phyloP scores from a whole-genome alignment of 108 stramenopile genomes.

The Asterionellopsis glacialis region DNA sequence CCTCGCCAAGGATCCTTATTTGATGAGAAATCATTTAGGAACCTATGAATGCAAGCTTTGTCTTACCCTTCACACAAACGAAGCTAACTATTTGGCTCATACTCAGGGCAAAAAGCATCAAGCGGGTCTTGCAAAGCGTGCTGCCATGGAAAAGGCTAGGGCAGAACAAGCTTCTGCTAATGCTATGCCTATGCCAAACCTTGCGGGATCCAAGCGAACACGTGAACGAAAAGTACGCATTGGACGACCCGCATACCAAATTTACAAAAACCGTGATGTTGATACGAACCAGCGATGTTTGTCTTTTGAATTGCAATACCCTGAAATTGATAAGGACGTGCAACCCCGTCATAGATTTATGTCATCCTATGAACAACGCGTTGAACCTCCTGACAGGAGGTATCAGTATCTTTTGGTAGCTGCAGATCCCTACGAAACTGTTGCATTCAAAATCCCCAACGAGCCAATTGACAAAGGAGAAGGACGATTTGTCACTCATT shows the following conservation, averaged over 20 bases:
- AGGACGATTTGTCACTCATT: slow-evolving; percentile 92
- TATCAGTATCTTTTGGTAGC: slow-evolving; percentile 98
- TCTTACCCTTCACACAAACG: slow-evolving; percentile 97
- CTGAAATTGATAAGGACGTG: slow-evolving; percentile 85
- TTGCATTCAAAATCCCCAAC: slow-evolving; percentile 99
- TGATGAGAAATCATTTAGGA: slow-evolving; percentile 98
- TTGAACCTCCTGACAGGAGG: slow-evolving; percentile 93
- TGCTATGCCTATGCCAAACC: slow-evolving; percentile 1
- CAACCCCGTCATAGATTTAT: slow-evolving; percentile 99
- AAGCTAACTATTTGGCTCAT: slow-evolving; percentile 98
- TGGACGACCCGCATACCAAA: slow-evolving; percentile 98
- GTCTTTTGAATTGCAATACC: slow-evolving; percentile 94
- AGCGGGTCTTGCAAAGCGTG: slow-evolving; percentile 87
- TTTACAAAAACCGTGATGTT: slow-evolving; percentile 88
- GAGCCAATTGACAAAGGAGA: slow-evolving; percentile 89
- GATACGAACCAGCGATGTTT: slow-evolving; percentile 90
- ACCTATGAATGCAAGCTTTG: slow-evolving; percentile 99
- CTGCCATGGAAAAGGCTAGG: slow-evolving; percentile 76
- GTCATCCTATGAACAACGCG: slow-evolving; percentile 97
- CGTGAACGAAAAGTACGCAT: slow-evolving; percentile 67
- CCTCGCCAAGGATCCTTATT: slow-evolving; percentile 98
- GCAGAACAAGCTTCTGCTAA: slow-evolving; percentile 37
- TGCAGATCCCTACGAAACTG: slow-evolving; percentile 98
- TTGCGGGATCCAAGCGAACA: slow-evolving; percentile 1
- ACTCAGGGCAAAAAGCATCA: slow-evolving; percentile 99